Evolutionary conservation across 1,284 basidiomycete species (phyloP), one percentile per base, ranked within the genome.

Genomic region (Coniferiporia weirii): DNA sequence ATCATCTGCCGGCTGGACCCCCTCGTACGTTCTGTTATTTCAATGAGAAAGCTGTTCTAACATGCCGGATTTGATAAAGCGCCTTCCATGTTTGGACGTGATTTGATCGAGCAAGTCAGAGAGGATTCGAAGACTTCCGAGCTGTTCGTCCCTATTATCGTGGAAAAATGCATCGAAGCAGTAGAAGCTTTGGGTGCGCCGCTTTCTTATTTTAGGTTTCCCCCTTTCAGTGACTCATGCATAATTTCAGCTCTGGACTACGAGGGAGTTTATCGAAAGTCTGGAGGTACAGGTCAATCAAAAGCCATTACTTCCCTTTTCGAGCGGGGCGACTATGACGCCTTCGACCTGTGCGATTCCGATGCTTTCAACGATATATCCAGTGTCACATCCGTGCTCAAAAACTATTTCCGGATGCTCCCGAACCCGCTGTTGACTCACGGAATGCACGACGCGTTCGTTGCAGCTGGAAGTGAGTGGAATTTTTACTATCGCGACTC

Each of bases 311-410:
- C 93, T 0, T 91, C 95, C 65, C 80, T 97, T 38, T 99, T 99
- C 68, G 97, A 99, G 68, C 84, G 91, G 46, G 94, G 94, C 56
- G 87, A 95, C 68, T 95, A 95, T 70, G 70, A 78, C 15, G 77
- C 89, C 1, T 98, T 99, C 70, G 92, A 99, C 70, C 81, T 99
- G 47, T 79, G 81, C 57, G 93, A 99, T 70, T 76, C 80, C 5
- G 91, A 98, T 66, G 80, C 85, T 38, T 99, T 98, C 80, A 98
- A 97, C 76, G 97, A 99, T 71, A 93, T 99, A 58, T 95, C 91
- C 70, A 94, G 93, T 60, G 87, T 98, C 66, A 99, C 97, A 0
- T 96, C 94, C 19, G 95, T 97, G 44, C 80, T 99, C 67, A 99
- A 99, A 79, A 93, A 89, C 46, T 99, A 98, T 75, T 94, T 99